phyloP scores from a whole-genome alignment of 2,329 filamentous ascomycete species.

The Thielaviopsis populi region DNA sequence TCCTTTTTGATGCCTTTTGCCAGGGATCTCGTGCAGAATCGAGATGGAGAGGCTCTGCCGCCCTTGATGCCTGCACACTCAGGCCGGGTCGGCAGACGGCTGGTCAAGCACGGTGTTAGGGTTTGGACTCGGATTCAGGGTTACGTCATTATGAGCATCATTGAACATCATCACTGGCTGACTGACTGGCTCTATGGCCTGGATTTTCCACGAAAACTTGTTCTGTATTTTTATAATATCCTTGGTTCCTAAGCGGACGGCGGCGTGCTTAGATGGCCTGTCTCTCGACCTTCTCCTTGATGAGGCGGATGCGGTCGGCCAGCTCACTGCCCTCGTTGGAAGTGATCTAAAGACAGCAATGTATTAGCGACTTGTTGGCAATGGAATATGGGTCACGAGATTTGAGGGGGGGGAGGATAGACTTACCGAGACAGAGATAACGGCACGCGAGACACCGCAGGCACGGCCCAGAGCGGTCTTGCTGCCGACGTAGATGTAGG shows the following conservation, averaged over 20 bases:
- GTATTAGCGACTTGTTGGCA: background rate
- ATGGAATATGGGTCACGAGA: no score
- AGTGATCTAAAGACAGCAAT: constrained; percentile 42
- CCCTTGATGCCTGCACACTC: no score
- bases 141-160: background rate
- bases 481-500: constrained; percentile 54
- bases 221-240: constrained; percentile 11
- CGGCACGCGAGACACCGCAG: constrained; percentile 73
- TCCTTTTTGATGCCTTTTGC: background rate
- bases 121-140: no score
- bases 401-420: no score
- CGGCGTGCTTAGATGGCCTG: constrained; percentile 62
- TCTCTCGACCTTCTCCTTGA: constrained; percentile 93
- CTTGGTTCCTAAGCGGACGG: background rate
- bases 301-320: constrained; percentile 67
- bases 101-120: no score
- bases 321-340: constrained; percentile 85
- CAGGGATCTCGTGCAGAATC: no score
- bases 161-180: no score
- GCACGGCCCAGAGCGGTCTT: constrained; percentile 80
- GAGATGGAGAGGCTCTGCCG: no score
- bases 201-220: constrained; percentile 9
- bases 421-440: constrained; percentile 55
- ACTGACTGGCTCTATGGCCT: no score
- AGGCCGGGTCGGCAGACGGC: no score